Base-by-base conservation (phyloP, 495 filamentous ascomycete species). In the Penicillium soppii region DNA sequence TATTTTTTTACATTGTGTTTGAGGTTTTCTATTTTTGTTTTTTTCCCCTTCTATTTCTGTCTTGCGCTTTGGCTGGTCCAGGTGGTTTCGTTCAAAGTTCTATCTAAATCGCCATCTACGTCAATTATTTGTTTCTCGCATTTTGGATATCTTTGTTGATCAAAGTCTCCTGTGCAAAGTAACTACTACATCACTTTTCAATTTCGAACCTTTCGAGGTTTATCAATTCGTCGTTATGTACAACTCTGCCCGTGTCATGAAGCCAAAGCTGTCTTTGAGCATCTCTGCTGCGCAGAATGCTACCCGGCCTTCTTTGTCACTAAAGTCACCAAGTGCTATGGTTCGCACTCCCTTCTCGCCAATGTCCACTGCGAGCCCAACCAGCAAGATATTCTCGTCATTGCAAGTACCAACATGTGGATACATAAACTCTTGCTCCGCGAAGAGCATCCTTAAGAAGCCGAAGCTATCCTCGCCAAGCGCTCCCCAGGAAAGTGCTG, bases 391-490 rank as follows among this genome's bases (percentile, higher is more conserved):
- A 26, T 76, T 77, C 49, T 72, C 71, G 5, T 63, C 68, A 6
- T 38, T 72, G 27, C 75, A 76, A 55, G 59, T 68, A 10, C 72
- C 74, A 10, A 56, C 58, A 27, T 75, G 72, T 52, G 54, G 57
- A n/a, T 79, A 79, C 58, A 63, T 55, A 48, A 77, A 79, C 54
- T 64, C 74, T 6, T 72, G 76, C 56, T 70, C 70, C 0, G 65
- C 73, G 27, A 80, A 77, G 67, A 76, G 77, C 58, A 78, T 79
- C 48, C 74, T 79, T 50, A 79, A 78, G 68, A 79, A 78, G 53
- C 65, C n/a, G n/a, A n/a, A 65, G 4, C 36, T 63, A 10, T 55
- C 48, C 4, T 42, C 43, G 5, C 55, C 22, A 7, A 42, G 21
- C 23, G 56, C 47, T 13, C 45, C 56, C n/a, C 57, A 66, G 27